Conservation (phyloP, 2,329 filamentous ascomycete species). For the Chalara sp. region DNA sequence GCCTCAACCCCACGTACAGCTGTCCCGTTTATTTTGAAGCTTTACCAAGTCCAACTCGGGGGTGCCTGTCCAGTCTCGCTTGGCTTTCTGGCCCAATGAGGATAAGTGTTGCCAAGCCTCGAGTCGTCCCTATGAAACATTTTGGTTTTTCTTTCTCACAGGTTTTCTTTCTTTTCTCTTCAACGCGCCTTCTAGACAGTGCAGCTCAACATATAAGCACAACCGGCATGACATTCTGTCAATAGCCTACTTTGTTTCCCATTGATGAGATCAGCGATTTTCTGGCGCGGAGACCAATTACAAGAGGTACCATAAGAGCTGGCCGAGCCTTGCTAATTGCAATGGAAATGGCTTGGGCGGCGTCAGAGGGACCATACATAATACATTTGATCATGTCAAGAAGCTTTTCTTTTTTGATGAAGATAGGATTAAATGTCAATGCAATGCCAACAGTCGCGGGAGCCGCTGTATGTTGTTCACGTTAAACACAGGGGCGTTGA, state of each 20-base stretch:
- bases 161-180: conserved; percentile 33
- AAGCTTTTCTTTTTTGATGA: no score
- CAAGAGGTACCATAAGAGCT: conserved; percentile 49
- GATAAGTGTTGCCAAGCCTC: no score
- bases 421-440: no score
- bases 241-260: conserved; percentile 43
- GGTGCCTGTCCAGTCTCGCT: no score
- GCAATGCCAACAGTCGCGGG: no score
- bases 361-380: conserved; percentile 77
- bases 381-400: neutral
- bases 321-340: conserved; percentile 39
- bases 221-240: conserved; percentile 63
- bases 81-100: no score
- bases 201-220: conserved; percentile 62
- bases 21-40: no score
- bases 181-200: conserved; percentile 83
- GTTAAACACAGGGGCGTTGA: no score
- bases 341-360: conserved; percentile 62
- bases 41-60: no score
- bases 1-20: conserved; percentile 19
- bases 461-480: no score
- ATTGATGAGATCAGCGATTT: conserved; percentile 60
- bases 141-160: conserved; percentile 1
- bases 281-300: conserved; percentile 46
- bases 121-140: no score